Base-by-base conservation (phyloP, 192 early-diverging fungal genomes). In the Coemansia sp. region DNA sequence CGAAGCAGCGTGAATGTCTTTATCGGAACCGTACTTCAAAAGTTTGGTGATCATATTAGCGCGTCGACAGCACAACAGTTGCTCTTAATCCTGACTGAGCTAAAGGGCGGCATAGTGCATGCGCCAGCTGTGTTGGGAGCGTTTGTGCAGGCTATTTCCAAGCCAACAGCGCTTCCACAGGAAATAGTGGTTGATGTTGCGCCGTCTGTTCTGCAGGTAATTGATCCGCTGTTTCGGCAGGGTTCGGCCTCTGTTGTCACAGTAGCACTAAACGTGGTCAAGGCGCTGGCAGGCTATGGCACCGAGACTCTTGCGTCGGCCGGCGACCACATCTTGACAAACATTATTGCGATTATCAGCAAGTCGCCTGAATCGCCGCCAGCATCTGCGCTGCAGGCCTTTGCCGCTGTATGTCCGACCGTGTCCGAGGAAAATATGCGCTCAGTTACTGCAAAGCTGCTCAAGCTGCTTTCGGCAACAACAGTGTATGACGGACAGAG, bases 281-380 rank as follows among this genome's bases (percentile, higher is more conserved):
- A 32, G 57, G 55, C 47, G 32, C 61, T 80, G 39, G 61, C 77
- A 18, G 24, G 56, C 26, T 74, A 80, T 58, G 61, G 68, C 14
- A 29, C 38, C 35, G 52, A 43, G 3, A 54, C 67, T 13, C 55
- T 69, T 16, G 23, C 52, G 10, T 22, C n/a, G 2, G 3, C 13
- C 18, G 52, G 63, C 43, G 56, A 59, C 38, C 24, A 27, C 12
- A 66, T 68, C 18, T 22, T 70, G 55, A 18, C 57, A 9, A 39
- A 52, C 32, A 61, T 70, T 14, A 51, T 79, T n/a, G 64, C 45
- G 0, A 50, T 73, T 4, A 69, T 79, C 12, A 52, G 55, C 54
- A 54, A 45, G 38, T 35, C 76, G 8, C 64, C 70, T 32, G 45
- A 57, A 22, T 69, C 76, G 13, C 76, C 71, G 22, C 71, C 76